These are phyloP conservation scores for Chalaropsis ovoidea DNA, from an alignment of 2,329 filamentous ascomycete genomes.

Conservation along the genomic window DNA sequence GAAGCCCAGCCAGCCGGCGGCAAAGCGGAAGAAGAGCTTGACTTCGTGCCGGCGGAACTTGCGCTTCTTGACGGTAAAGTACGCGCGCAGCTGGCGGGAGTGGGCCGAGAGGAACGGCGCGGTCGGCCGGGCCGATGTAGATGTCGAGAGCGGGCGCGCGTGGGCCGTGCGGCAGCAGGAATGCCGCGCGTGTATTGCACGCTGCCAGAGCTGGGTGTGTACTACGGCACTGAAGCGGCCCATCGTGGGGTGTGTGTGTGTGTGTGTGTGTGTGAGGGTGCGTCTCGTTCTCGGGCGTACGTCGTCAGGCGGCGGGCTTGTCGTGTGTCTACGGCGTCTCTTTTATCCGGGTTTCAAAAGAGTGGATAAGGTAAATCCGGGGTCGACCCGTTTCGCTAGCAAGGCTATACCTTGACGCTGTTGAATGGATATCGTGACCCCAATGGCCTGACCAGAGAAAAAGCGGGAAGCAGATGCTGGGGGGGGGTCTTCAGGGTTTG, in stretches of 20 bases:
- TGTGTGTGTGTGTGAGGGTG: background rate
- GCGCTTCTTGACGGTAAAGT: constrained; percentile 69
- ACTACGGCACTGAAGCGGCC: constrained; percentile 25
- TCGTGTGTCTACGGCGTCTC: background rate
- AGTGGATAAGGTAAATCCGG: background rate
- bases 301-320: background rate
- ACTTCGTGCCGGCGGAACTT: constrained; percentile 61
- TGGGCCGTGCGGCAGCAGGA: constrained; percentile 25
- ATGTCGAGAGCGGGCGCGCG: constrained; percentile 46
- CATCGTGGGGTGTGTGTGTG: background rate
- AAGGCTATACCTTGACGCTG: background rate
- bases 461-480: background rate
- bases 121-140: constrained; percentile 36
- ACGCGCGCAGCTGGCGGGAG: constrained; percentile 45
- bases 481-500: background rate
- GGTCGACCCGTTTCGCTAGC: background rate
- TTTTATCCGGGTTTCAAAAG: background rate
- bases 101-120: constrained; percentile 45
- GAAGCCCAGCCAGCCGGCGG: constrained; percentile 21
- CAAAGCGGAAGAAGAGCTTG: constrained; percentile 54
- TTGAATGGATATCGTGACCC: background rate
- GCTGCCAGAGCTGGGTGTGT: constrained; percentile 29
- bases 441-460: background rate
- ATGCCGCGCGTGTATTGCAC: constrained; percentile 23
- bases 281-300: background rate